Evolutionary conservation across 2,329 filamentous ascomycete genomes (phyloP).

Genomic region (Aureobasidium uvarum): DNA sequence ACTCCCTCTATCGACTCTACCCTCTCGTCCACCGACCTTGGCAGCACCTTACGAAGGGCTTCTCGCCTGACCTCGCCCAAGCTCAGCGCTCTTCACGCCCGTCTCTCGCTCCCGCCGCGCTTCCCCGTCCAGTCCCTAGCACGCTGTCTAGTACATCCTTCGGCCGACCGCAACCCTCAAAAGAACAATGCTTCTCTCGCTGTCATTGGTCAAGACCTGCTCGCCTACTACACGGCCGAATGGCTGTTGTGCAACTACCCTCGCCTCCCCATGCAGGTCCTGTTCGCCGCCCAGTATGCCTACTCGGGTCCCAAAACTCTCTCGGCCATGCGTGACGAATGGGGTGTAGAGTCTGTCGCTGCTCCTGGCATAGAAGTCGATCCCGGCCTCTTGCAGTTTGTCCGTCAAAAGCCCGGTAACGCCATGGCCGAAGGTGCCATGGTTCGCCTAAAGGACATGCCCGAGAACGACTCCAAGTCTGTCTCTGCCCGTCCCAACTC

Average conservation of each 20-base stretch:
- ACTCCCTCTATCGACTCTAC: neutral
- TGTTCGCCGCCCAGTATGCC: slow-evolving; percentile 81
- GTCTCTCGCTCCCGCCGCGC: slow-evolving; percentile 75
- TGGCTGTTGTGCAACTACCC: slow-evolving; percentile 86
- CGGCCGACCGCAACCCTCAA: slow-evolving; percentile 72
- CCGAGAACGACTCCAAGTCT: slow-evolving; percentile 29
- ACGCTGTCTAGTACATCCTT: slow-evolving; percentile 78
- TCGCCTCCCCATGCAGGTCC: slow-evolving; percentile 81
- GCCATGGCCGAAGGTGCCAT: slow-evolving; percentile 37
- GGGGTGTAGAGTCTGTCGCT: slow-evolving; percentile 88
- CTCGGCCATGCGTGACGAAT: slow-evolving; percentile 71
- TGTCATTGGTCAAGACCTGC: slow-evolving; percentile 74
- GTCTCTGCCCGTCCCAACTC: slow-evolving; percentile 47
- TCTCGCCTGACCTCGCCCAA: slow-evolving; percentile 66
- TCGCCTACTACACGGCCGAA: slow-evolving; percentile 87
- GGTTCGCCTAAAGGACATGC: slow-evolving; percentile 37
- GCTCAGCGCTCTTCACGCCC: slow-evolving; percentile 86
- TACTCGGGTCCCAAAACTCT: slow-evolving; percentile 77
- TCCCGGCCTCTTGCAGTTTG: slow-evolving; percentile 82
- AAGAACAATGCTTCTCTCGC: slow-evolving; percentile 90
- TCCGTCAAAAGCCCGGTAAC: slow-evolving; percentile 48
- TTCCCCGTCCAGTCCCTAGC: slow-evolving; percentile 84
- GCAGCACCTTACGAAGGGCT: neutral
- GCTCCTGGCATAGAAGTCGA: slow-evolving; percentile 89
- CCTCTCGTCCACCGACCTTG: neutral